phyloP scores from a whole-genome alignment of 495 filamentous ascomycete genomes.

The Pseudomonodictys pantanalensis region DNA sequence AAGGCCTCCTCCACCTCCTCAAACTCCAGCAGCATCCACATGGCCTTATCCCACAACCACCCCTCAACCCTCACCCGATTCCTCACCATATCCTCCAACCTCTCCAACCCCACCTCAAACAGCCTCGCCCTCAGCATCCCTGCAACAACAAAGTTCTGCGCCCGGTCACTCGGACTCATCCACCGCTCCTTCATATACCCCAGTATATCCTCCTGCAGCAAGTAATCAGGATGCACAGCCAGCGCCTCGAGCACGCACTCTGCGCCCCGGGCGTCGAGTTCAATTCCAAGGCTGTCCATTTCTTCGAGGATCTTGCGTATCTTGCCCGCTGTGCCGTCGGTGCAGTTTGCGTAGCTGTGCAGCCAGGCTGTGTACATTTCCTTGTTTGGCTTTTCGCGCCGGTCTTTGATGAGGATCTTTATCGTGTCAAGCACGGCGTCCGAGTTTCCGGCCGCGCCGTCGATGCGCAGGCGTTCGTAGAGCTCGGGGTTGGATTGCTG shows the following conservation, averaged over 20 bases:
- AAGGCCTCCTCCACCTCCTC: constrained; percentile 73
- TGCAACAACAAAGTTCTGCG: constrained; percentile 64
- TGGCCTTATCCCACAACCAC: constrained; percentile 74
- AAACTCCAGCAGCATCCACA: constrained; percentile 65
- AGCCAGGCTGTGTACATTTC: constrained; percentile 73
- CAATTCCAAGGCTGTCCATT: constrained; percentile 61
- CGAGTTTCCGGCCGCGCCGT: constrained; percentile 35
- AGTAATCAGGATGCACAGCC: constrained; percentile 80
- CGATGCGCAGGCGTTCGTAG: constrained; percentile 48
- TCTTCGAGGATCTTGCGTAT: constrained; percentile 63
- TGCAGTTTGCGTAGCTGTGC: constrained; percentile 60
- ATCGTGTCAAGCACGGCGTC: constrained; percentile 45
- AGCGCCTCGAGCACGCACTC: constrained; percentile 71
- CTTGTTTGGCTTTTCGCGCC: constrained; percentile 60
- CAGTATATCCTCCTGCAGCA: constrained; percentile 69
- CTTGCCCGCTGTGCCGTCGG: constrained; percentile 60
- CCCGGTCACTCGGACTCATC: constrained; percentile 62
- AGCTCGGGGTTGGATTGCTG: constrained; percentile 35
- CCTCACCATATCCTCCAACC: constrained; percentile 62
- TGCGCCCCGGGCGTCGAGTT: constrained; percentile 61
- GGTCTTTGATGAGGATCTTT: constrained; percentile 58
- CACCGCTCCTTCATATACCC: constrained; percentile 67
- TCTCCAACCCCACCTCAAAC: constrained; percentile 75
- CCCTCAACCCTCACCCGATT: constrained; percentile 54
- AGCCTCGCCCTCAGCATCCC: constrained; percentile 77